These are phyloP conservation scores for Glarea lozoyensis DNA, from an alignment of 495 filamentous ascomycete genomes.

Conservation along the genomic window DNA sequence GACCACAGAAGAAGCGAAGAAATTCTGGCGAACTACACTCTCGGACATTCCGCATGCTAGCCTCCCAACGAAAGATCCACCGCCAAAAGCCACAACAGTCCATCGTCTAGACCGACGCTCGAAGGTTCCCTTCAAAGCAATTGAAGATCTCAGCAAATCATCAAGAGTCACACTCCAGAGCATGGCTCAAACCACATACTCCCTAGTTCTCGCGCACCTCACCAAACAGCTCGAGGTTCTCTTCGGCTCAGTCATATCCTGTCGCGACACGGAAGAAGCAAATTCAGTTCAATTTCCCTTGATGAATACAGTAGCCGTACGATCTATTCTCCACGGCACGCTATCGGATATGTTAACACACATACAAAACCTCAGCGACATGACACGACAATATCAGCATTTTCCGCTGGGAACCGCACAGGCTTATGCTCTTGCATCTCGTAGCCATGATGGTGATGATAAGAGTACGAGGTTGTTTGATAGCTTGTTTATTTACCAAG, in stretches of 20 bases:
- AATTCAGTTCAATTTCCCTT: conserved; percentile 60
- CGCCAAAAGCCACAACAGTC: conserved; percentile 6
- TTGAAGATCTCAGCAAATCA: conserved; percentile 45
- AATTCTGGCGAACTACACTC: conserved; percentile 55
- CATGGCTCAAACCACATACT: conserved; percentile 57
- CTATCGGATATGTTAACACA: conserved; percentile 51
- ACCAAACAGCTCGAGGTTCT: conserved; percentile 50
- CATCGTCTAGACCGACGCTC: conserved; percentile 42
- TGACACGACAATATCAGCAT: conserved; percentile 48
- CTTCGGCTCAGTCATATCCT: conserved; percentile 65
- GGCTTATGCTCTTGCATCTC: conserved; percentile 27
- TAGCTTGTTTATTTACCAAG: conserved; percentile 68
- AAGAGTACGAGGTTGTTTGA: conserved; percentile 44
- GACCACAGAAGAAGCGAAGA: conserved; percentile 27
- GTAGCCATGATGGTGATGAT: conserved; percentile 14
- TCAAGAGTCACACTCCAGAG: conserved; percentile 54
- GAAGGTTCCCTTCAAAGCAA: conserved; percentile 16
- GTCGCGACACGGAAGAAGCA: conserved; percentile 50
- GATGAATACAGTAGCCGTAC: conserved; percentile 67
- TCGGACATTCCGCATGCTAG: conserved; percentile 32
- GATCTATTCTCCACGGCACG: conserved; percentile 54
- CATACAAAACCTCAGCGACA: conserved; percentile 51
- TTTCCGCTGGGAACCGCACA: conserved; percentile 58
- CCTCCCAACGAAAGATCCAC: conserved; percentile 15
- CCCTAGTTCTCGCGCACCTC: conserved; percentile 48